phyloP scores from a whole-genome alignment of 169 alveolate species.

The Cryptosporidium viatorum region DNA sequence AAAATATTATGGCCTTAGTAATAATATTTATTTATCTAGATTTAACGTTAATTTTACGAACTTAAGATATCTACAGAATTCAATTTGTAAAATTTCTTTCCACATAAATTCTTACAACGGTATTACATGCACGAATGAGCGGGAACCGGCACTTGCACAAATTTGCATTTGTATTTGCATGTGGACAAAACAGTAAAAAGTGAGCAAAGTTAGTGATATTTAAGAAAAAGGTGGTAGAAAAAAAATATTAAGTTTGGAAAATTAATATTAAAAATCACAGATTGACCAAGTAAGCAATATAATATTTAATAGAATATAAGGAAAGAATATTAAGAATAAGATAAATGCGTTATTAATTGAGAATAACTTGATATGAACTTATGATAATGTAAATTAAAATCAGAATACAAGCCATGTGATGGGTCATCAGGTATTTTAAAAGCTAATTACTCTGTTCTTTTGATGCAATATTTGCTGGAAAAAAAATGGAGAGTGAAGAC shows the following conservation, averaged over 20 bases:
- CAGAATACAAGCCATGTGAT: too few relatives aligned
- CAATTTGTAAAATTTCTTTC: neutral
- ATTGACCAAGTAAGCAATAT: neutral
- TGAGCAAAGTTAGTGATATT: neutral
- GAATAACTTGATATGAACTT: neutral
- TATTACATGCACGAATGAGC: neutral
- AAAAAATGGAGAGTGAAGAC: neutral
- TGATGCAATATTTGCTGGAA: neutral
- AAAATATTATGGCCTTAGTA: neutral
- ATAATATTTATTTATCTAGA: neutral
- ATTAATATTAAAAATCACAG: too few relatives aligned
- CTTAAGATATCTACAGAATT: neutral
- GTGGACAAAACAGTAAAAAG: neutral
- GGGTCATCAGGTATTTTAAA: neutral
- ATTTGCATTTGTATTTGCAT: slow-evolving; percentile 1
- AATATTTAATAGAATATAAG: neutral
- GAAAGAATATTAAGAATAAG: neutral
- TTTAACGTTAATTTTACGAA: neutral
- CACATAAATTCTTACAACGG: neutral
- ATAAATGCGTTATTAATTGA: neutral
- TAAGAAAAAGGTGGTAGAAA: neutral
- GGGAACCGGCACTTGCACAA: neutral
- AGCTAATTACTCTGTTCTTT: too few relatives aligned
- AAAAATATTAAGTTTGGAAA: too few relatives aligned
- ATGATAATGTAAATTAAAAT: neutral